These are phyloP conservation scores for Punica granatum DNA, from an alignment of 345 rosid genomes.

Conservation along the genomic window DNA sequence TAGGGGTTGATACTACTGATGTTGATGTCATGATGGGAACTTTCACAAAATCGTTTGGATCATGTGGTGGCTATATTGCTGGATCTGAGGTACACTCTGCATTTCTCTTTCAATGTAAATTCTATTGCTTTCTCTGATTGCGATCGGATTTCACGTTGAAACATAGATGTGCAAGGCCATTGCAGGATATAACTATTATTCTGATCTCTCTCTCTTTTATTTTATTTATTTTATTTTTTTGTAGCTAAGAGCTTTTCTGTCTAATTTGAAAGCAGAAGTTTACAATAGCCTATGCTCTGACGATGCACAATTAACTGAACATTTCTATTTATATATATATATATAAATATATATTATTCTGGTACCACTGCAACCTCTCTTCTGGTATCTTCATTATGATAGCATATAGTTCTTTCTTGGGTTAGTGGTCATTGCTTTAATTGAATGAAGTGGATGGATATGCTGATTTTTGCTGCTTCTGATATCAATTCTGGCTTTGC, in stretches of 20 bases:
- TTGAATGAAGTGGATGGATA: background rate
- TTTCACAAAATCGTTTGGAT: conserved; percentile 95
- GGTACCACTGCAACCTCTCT: background rate
- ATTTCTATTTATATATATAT: no score
- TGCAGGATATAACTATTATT: background rate
- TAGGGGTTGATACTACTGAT: conserved; percentile 85
- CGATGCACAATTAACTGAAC: no score
- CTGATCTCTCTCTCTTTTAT: no score
- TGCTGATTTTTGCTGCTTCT: background rate
- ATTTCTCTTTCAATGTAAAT: background rate
- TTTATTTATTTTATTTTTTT: no score
- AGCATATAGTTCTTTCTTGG: background rate
- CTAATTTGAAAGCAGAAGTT: no score
- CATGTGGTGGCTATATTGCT: conserved; percentile 96
- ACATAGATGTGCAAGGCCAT: background rate
- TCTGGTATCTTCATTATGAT: background rate
- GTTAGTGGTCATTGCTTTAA: background rate
- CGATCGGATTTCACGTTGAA: background rate
- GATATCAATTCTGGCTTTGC: background rate
- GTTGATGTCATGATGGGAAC: conserved; percentile 99
- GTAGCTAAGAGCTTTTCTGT: no score
- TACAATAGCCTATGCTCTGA: no score
- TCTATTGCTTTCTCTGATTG: background rate
- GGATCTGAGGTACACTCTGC: conserved; percentile 69
- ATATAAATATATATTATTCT: no score